phyloP scores from a whole-genome alignment of 805 yeast genomes.

The Starmerella potacharoeniae region DNA sequence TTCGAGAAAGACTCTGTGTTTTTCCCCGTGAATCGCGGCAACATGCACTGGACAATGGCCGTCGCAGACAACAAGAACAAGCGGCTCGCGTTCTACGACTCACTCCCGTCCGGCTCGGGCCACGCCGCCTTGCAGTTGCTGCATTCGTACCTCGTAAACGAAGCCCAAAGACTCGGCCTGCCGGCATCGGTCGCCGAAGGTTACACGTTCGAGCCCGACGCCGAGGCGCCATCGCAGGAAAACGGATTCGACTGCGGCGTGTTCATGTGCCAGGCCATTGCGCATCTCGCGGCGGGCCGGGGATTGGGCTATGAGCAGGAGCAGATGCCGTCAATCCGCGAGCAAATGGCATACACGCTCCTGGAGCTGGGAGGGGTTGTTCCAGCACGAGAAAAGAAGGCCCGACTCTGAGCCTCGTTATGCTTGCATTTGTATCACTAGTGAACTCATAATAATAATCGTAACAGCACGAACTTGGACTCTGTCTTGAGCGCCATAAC shows the following conservation, averaged over 20 bases:
- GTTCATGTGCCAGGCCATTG: constrained; percentile 70
- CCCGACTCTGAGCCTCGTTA: neutral
- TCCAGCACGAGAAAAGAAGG: neutral
- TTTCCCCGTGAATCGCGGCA: constrained; percentile 74
- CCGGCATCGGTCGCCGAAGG: constrained; percentile 19
- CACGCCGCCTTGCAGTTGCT: constrained; percentile 35
- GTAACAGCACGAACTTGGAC: too few species aligned
- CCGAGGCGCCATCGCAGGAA: constrained; percentile 66
- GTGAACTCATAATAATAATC: too few species aligned
- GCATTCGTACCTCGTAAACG: constrained; percentile 52
- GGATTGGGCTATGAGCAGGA: constrained; percentile 47
- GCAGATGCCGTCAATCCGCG: constrained; percentile 59
- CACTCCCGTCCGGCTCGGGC: constrained; percentile 38
- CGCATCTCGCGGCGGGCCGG: constrained; percentile 42
- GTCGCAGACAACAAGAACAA: constrained; percentile 53
- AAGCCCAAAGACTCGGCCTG: constrained; percentile 43
- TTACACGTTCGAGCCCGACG: constrained; percentile 18
- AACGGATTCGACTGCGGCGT: constrained; percentile 96
- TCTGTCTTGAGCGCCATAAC: too few species aligned
- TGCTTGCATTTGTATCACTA: neutral
- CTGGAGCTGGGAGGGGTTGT: constrained; percentile 1
- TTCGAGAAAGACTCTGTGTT: constrained; percentile 53
- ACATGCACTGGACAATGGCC: constrained; percentile 87
- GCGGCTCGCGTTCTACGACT: constrained; percentile 64
- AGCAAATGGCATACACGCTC: constrained; percentile 44